Conservation (phyloP, 2,329 filamentous ascomycete species). For the Fusarium mundagurra region DNA sequence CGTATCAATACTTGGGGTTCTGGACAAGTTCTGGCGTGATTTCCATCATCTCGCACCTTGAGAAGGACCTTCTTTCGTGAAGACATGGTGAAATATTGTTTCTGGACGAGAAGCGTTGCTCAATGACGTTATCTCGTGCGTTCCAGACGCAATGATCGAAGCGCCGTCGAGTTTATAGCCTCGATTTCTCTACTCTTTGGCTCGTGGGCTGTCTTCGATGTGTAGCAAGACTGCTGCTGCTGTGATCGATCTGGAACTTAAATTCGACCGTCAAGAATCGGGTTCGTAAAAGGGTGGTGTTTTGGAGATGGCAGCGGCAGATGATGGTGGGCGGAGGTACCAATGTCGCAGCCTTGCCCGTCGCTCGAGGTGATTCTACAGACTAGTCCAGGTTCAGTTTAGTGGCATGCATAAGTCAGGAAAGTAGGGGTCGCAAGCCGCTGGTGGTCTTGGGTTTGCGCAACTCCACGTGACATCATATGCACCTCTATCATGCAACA, state of each 20-base stretch:
- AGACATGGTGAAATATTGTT: constrained; percentile 65
- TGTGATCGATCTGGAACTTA: constrained; percentile 2
- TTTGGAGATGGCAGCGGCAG: constrained; percentile 37
- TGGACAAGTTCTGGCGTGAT: neutral
- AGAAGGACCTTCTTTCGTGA: constrained; percentile 90
- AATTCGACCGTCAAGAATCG: constrained; percentile 5
- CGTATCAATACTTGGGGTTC: constrained; percentile 22
- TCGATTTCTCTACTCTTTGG: neutral
- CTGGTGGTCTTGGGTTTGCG: constrained; percentile 25
- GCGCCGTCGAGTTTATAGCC: constrained; percentile 7
- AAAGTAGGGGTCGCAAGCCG: neutral
- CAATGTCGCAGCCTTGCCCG: constrained; percentile 45
- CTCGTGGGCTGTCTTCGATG: neutral
- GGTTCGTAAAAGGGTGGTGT: constrained; percentile 28
- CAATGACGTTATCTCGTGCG: constrained; percentile 47
- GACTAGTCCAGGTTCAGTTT: constrained; percentile 32
- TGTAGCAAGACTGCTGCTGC: neutral
- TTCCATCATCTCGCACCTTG: constrained; percentile 67
- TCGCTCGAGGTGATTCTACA: constrained; percentile 39
- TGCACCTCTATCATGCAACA: constrained; percentile 38
- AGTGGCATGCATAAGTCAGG: constrained; percentile 43
- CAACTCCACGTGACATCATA: constrained; percentile 46
- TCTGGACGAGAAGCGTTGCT: constrained; percentile 29
- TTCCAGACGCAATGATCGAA: constrained; percentile 35
- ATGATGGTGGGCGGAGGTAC: constrained; percentile 37